Evolutionary conservation across 139 green algal species (phyloP).

Genomic region (Bryopsis sp.): DNA sequence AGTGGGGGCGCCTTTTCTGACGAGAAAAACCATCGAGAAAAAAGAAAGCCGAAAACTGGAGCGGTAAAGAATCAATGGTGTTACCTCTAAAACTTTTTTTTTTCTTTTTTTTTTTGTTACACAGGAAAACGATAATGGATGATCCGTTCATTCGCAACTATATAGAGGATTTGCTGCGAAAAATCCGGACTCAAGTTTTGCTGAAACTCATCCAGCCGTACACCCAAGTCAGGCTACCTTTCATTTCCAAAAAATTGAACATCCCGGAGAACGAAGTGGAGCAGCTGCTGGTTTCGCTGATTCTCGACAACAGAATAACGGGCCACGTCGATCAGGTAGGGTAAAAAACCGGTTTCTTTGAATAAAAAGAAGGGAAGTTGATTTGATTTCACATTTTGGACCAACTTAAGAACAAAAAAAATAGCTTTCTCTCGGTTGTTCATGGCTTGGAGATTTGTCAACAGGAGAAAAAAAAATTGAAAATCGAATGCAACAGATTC

Average conservation of each 20-base stretch:
- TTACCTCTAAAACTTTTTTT: neutral
- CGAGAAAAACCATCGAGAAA: neutral
- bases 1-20: neutral
- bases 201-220: constrained; percentile 39
- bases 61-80: no score
- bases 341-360: no score
- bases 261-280: constrained; percentile 86
- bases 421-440: no score
- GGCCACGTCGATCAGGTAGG: constrained; percentile 92
- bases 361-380: no score
- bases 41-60: no score
- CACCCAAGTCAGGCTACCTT: constrained; percentile 81
- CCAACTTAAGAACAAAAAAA: no score
- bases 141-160: constrained; percentile 94
- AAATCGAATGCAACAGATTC: no score
- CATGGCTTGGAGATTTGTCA: no score
- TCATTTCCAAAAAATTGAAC: constrained; percentile 82
- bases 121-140: constrained; percentile 81
- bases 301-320: constrained; percentile 77
- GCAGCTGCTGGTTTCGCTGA: constrained; percentile 85
- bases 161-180: constrained; percentile 91
- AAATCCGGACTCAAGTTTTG: constrained; percentile 82
- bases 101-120: neutral
- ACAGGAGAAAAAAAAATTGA: no score
- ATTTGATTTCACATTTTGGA: no score